Percentiles rank a stretch among this genome's conserved stretches.
phyloP scores from a whole-genome alignment of 805 yeast genomes.

The Blastobotrys americana region DNA sequence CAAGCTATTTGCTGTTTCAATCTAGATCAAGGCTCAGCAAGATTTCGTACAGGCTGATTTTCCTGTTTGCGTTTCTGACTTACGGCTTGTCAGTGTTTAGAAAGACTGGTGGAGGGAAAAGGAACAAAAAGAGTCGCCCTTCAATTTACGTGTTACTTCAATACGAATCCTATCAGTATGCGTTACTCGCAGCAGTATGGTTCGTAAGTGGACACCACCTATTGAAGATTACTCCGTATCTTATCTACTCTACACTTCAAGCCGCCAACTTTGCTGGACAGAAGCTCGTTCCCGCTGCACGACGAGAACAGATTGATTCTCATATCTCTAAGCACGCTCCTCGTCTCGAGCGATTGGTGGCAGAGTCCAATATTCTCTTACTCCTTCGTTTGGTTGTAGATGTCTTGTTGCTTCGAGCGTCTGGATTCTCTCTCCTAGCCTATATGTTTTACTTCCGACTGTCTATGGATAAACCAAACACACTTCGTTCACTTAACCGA shows the following conservation, averaged over 20 bases:
- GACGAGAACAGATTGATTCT: slow-evolving; percentile 5
- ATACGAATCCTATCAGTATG: slow-evolving; percentile 68
- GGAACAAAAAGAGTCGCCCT: neutral
- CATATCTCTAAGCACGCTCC: slow-evolving; percentile 5
- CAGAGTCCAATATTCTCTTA: slow-evolving; percentile 12
- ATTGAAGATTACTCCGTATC: slow-evolving; percentile 62
- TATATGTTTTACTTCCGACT: slow-evolving; percentile 56
- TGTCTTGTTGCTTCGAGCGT: slow-evolving; percentile 53
- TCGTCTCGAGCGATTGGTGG: slow-evolving; percentile 11
- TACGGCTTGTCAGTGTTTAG: slow-evolving; percentile 23
- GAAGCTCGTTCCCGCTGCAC: slow-evolving; percentile 9
- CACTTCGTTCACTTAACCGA: slow-evolving; percentile 55
- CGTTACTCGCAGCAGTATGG: slow-evolving; percentile 48
- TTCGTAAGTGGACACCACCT: slow-evolving; percentile 52
- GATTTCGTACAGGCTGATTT: slow-evolving; percentile 23
- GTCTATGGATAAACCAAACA: slow-evolving; percentile 63
- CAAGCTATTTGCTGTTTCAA: slow-evolving; percentile 20
- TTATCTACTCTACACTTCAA: slow-evolving; percentile 70
- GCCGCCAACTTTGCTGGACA: slow-evolving; percentile 46
- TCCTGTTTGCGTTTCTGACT: slow-evolving; percentile 18
- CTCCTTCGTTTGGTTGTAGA: slow-evolving; percentile 37
- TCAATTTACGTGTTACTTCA: slow-evolving; percentile 56
- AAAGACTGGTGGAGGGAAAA: slow-evolving; percentile 49
- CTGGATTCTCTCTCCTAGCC: slow-evolving; percentile 48
- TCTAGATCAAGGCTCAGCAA: slow-evolving; percentile 20